Evolutionary conservation across 1,139 yeast genomes (phyloP).

Genomic region (Suhomyces anneliseae): DNA sequence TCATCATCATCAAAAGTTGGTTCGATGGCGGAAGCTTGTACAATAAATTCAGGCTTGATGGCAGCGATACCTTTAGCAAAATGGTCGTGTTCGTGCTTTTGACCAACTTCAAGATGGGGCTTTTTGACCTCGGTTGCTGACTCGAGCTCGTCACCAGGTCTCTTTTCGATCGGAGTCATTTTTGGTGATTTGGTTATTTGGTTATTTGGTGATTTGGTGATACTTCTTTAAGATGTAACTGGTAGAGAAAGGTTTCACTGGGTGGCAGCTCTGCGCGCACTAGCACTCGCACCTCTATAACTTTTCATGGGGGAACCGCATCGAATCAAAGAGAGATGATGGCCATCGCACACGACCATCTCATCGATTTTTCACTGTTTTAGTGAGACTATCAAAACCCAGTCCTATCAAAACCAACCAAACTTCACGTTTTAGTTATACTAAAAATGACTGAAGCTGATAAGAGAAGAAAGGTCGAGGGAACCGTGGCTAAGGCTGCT

Average conservation of each 20-base stretch:
- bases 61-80: conserved; percentile 58
- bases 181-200: no score
- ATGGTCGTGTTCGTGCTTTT: conserved; percentile 6
- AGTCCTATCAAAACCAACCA: neutral
- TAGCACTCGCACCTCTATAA: no score
- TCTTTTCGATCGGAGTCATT: conserved; percentile 14
- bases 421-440: neutral
- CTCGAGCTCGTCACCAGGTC: conserved; percentile 21
- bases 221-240: neutral
- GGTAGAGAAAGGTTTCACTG: no score
- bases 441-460: conserved; percentile 34
- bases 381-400: no score
- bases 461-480: conserved; percentile 31
- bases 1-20: conserved; percentile 53
- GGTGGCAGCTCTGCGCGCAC: no score
- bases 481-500: conserved; percentile 1
- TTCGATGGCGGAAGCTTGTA: conserved; percentile 24
- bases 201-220: no score
- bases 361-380: neutral
- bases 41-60: conserved; percentile 61
- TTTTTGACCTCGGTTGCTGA: conserved; percentile 23
- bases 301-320: no score
- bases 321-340: no score
- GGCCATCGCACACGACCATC: neutral
- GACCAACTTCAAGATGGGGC: conserved; percentile 15